These are phyloP conservation scores for Acrocalymma vagum DNA, from an alignment of 2,329 filamentous ascomycete species.

Conservation along the genomic window DNA sequence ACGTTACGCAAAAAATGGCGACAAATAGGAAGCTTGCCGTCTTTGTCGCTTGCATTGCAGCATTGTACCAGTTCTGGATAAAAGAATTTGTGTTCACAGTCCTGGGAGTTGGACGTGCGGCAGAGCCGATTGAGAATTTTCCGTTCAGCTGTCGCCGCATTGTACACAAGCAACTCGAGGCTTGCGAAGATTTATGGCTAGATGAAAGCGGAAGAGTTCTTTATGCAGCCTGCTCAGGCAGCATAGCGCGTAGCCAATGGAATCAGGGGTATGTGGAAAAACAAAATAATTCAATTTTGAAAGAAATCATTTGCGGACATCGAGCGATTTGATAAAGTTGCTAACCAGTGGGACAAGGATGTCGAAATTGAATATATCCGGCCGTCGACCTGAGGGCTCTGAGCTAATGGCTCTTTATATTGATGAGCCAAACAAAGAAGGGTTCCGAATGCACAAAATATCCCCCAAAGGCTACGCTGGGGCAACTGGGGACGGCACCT, in stretches of 20 bases:
- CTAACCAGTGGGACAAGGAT: conserved; percentile 20
- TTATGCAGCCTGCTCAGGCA: conserved; percentile 41
- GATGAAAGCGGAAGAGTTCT: conserved; percentile 33
- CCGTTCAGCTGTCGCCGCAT: conserved; percentile 34
- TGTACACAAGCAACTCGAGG: conserved; percentile 32
- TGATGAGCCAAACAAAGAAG: conserved; percentile 30
- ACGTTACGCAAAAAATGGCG: too few species aligned
- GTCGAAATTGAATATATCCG: conserved; percentile 27
- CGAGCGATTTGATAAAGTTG: background rate
- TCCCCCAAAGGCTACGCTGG: conserved; percentile 30
- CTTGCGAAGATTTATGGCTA: conserved; percentile 42
- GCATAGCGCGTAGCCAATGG: conserved; percentile 27
- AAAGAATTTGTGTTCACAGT: conserved; percentile 30
- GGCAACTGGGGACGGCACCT: conserved; percentile 29
- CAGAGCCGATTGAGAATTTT: conserved; percentile 38
- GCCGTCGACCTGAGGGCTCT: conserved; percentile 28
- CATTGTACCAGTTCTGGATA: conserved; percentile 35
- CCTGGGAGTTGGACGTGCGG: conserved; percentile 33
- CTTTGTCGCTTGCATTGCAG: conserved; percentile 33
- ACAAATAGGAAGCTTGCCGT: too few species aligned
- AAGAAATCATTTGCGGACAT: too few species aligned
- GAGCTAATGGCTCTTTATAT: conserved; percentile 38
- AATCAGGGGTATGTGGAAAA: conserved; percentile 33
- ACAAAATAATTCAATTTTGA: background rate
- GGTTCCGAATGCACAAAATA: conserved; percentile 31